These are phyloP conservation scores for Pseudogymnoascus sp. DNA, from an alignment of 2,329 filamentous ascomycete species.

Conservation along the genomic window DNA sequence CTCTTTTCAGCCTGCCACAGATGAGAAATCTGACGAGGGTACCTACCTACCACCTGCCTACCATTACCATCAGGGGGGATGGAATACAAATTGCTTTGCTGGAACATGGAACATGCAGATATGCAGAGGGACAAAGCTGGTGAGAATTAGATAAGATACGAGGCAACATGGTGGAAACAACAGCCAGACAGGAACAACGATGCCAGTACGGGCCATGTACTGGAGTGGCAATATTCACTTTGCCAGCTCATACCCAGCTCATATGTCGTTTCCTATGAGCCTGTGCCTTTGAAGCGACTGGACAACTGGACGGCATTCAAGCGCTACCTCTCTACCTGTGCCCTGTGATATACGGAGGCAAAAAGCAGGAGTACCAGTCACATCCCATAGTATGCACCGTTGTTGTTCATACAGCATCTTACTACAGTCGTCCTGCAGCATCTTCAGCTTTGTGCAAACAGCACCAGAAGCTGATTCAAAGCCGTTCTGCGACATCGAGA, in stretches of 20 bases:
- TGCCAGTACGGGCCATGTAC: background rate
- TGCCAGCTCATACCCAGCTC: constrained; percentile 9
- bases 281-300: background rate
- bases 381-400: constrained; percentile 7
- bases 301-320: background rate
- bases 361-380: constrained; percentile 5
- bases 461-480: constrained; percentile 4
- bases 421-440: constrained; percentile 2
- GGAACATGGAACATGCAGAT: constrained; percentile 9
- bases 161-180: background rate
- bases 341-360: background rate
- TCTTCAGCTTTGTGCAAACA: constrained; percentile 10
- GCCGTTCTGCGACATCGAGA: background rate
- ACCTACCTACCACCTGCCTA: background rate
- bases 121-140: background rate
- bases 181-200: background rate
- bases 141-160: constrained; percentile 7
- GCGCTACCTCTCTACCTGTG: background rate
- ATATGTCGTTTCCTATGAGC: constrained; percentile 3
- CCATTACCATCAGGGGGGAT: constrained; percentile 3
- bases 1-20: constrained; percentile 11
- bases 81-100: constrained; percentile 4
- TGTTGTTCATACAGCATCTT: constrained; percentile 11
- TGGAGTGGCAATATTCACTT: constrained; percentile 8
- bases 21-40: constrained; percentile 11